These are phyloP conservation scores for Botrytis fabae DNA, from an alignment of 2,329 filamentous ascomycete genomes.

Conservation along the genomic window DNA sequence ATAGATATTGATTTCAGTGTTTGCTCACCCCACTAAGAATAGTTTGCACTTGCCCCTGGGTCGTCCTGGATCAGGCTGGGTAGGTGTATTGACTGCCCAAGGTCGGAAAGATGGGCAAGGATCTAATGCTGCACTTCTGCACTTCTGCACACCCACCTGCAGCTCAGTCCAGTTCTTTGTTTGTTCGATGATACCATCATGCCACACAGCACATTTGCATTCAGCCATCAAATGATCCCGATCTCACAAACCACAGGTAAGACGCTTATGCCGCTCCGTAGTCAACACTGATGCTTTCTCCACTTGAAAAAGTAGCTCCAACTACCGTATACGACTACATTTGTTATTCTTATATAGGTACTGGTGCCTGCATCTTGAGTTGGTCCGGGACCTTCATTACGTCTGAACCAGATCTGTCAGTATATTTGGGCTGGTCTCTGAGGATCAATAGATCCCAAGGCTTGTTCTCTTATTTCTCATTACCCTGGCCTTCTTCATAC, in stretches of 20 bases:
- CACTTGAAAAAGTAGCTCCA: conserved; percentile 5
- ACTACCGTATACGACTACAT: conserved; percentile 5
- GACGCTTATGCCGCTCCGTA: conserved; percentile 17
- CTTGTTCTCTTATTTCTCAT: conserved; percentile 53
- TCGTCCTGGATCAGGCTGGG: conserved; percentile 13
- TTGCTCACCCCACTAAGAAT: neutral
- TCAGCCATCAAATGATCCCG: conserved; percentile 23
- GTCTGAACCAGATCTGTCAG: conserved; percentile 12
- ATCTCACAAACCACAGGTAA: conserved; percentile 21
- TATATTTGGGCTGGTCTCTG: conserved; percentile 19
- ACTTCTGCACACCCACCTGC: conserved; percentile 13
- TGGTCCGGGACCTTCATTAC: conserved; percentile 16
- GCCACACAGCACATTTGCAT: conserved; percentile 18
- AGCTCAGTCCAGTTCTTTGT: conserved; percentile 4
- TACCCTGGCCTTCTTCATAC: conserved; percentile 41
- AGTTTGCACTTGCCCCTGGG: conserved; percentile 7
- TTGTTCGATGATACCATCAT: conserved; percentile 24
- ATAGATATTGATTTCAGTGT: conserved; percentile 6
- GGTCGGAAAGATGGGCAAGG: conserved; percentile 17
- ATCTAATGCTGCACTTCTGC: conserved; percentile 17
- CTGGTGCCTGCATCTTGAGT: conserved; percentile 18
- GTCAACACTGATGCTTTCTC: conserved; percentile 19
- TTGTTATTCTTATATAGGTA: conserved; percentile 21
- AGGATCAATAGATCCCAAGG: conserved; percentile 46
- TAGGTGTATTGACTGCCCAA: conserved; percentile 6